Percentiles rank a stretch among this genome's conserved stretches.
phyloP scores from a whole-genome alignment of 164 flowering plant genomes.

The Aristolochia fimbriata region DNA sequence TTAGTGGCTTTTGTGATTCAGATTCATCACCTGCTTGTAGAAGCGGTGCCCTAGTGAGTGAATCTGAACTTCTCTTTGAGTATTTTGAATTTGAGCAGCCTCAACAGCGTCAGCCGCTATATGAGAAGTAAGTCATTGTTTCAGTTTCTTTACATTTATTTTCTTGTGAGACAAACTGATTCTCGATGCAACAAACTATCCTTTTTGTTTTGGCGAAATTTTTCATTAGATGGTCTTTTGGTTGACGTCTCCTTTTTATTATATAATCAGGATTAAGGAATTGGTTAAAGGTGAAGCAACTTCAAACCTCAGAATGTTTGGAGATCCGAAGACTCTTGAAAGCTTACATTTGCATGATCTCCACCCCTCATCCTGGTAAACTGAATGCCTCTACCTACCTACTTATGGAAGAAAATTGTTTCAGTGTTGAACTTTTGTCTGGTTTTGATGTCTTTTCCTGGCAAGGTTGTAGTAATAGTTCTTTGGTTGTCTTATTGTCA shows the following conservation, averaged over 20 bases:
- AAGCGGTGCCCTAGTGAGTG: constrained; percentile 12
- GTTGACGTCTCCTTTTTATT: background rate
- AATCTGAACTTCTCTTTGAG: constrained; percentile 52
- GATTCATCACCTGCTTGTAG: constrained; percentile 15
- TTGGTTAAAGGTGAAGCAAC: constrained; percentile 29
- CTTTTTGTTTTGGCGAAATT: background rate
- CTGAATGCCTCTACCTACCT: background rate
- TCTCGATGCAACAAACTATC: background rate
- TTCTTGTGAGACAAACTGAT: background rate
- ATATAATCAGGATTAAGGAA: constrained; percentile 43
- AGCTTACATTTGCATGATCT: constrained; percentile 39
- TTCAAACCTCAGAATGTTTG: constrained; percentile 24
- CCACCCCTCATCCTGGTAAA: constrained; percentile 69
- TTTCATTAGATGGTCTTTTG: background rate
- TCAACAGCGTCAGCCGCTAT: constrained; percentile 48
- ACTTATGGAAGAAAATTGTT: background rate
- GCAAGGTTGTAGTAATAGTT: background rate
- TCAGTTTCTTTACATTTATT: background rate
- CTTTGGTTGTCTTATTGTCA: constrained; percentile 19
- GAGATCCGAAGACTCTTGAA: constrained; percentile 42
- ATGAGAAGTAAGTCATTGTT: constrained; percentile 41
- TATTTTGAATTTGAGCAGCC: constrained; percentile 65
- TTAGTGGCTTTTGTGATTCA: constrained; percentile 5
- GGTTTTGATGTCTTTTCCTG: background rate
- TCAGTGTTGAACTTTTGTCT: background rate